Base-by-base conservation (phyloP, 192 early-diverging fungal genomes). In the Phlyctochytrium arcticum region DNA sequence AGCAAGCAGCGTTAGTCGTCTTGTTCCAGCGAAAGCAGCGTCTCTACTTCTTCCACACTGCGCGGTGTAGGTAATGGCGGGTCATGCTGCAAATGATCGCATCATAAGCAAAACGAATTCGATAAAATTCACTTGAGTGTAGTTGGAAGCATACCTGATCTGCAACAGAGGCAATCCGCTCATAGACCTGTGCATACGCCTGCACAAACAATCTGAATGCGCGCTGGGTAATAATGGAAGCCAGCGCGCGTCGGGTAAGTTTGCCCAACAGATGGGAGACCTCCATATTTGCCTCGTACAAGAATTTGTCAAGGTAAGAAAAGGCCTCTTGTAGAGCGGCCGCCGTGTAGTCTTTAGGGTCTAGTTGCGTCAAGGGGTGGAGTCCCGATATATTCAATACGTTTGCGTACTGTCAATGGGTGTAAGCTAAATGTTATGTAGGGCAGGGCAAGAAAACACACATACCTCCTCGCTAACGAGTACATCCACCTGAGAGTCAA, bases 11-110 rank as follows among this genome's bases (percentile, higher is more conserved):
- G 26, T 53, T 48, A 54, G 35, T 70, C 62, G 31, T 69, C 67
- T 21, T 69, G 57, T 34, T 54, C 59, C 19, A 61, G 24, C 9
- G 67, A 60, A 36, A 81, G 55, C 24, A 90, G 74, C 39, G 77
- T 86, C 53, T 90, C 88, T 23, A 92, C 84, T 56, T 92, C 90
- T 35, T 87, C 85, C 5, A 88, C 85, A 6, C 81, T 85, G 47
- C 88, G 72, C 26, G 73, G 62, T 26, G 88, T 72, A n/a, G 89
- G 79, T 29, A 75, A 77, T 5, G 76, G 75, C 4, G 86, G 85
- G 63, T 85, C 81, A 67, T 44, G 39, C 39, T 44, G 39, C 39
- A 44, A 12, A n/a, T n/a, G n/a, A n/a, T n/a, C n/a, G n/a, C n/a
- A n/a, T n/a, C 12, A 44, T 44, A 0, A 44, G 21, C 12, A 44